phyloP scores from a whole-genome alignment of 805 yeast species.

The Dipodascus albidus region DNA sequence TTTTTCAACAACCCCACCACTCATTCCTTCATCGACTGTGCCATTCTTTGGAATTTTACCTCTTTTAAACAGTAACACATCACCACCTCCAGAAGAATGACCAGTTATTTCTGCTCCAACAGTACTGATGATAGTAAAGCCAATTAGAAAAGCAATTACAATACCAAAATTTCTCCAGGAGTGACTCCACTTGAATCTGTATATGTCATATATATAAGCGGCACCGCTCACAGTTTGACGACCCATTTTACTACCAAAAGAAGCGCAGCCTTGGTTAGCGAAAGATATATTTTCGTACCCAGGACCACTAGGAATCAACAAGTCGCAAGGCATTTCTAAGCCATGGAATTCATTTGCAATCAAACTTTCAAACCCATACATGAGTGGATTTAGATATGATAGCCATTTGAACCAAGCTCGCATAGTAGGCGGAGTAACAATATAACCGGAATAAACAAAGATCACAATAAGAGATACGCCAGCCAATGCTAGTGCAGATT shows the following conservation, averaged over 20 bases:
- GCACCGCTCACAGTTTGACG: conserved; percentile 43
- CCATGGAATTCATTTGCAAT: conserved; percentile 56
- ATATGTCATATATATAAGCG: conserved; percentile 38
- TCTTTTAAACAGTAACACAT: conserved; percentile 22
- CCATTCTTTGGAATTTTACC: conserved; percentile 25
- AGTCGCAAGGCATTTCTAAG: conserved; percentile 40
- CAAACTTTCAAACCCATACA: conserved; percentile 50
- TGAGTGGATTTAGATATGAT: conserved; percentile 44
- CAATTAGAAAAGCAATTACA: conserved; percentile 38
- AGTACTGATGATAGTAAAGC: conserved; percentile 23
- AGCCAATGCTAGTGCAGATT: conserved; percentile 51
- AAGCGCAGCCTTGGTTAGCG: conserved; percentile 41
- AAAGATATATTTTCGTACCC: conserved; percentile 33
- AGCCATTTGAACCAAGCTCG: conserved; percentile 68
- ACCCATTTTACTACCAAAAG: conserved; percentile 52
- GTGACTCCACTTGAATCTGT: conserved; percentile 42
- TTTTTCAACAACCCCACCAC: conserved; percentile 16
- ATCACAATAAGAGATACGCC: conserved; percentile 42
- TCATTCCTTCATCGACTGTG: conserved; percentile 9
- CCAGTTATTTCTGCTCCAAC: conserved; percentile 25
- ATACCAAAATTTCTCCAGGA: conserved; percentile 78
- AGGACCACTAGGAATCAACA: conserved; percentile 48
- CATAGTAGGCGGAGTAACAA: conserved; percentile 49
- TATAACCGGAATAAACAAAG: conserved; percentile 47
- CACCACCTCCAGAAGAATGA: conserved; percentile 23